phyloP scores from a whole-genome alignment of 345 rosid genomes.

The Isatis tinctoria region DNA sequence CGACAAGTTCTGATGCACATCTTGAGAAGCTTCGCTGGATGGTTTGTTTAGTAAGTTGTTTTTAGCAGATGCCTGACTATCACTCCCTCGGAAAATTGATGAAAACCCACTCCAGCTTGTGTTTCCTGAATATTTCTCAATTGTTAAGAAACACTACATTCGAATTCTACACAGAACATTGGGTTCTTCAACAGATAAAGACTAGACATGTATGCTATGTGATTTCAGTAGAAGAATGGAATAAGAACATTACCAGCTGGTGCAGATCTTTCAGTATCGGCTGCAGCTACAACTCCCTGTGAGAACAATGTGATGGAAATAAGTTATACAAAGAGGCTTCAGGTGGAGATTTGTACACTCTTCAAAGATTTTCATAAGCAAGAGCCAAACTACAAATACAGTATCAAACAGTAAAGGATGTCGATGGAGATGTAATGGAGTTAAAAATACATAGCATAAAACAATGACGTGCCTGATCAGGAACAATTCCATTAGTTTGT shows the following conservation, averaged over 20 bases:
- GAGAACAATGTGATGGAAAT: not conserved
- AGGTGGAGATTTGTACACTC: not conserved
- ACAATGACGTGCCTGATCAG: slow-evolving; percentile 67
- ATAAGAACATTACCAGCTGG: slow-evolving; percentile 51
- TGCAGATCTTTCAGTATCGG: slow-evolving; percentile 53
- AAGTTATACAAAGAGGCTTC: not conserved
- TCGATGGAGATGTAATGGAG: not conserved
- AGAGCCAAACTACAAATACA: not conserved
- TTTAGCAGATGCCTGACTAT: slow-evolving; percentile 50
- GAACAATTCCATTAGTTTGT: slow-evolving; percentile 64
- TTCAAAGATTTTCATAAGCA: not conserved
- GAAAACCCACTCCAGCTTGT: slow-evolving; percentile 77
- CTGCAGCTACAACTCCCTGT: slow-evolving; percentile 52
- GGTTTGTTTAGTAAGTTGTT: slow-evolving; percentile 45
- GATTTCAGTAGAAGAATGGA: not conserved
- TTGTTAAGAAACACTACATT: not conserved
- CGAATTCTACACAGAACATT: not conserved
- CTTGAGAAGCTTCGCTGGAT: slow-evolving; percentile 42
- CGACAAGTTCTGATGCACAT: slow-evolving; percentile 49
- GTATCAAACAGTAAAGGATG: not conserved
- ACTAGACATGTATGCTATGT: not conserved
- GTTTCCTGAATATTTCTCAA: slow-evolving; percentile 33
- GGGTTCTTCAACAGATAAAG: not conserved
- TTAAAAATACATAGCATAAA: not conserved
- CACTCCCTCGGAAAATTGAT: slow-evolving; percentile 74